Percentiles rank a stretch among this genome's conserved stretches.
These are phyloP conservation scores for Floccularia luteovirens DNA, from an alignment of 768 basidiomycete species.

Conservation along the genomic window DNA sequence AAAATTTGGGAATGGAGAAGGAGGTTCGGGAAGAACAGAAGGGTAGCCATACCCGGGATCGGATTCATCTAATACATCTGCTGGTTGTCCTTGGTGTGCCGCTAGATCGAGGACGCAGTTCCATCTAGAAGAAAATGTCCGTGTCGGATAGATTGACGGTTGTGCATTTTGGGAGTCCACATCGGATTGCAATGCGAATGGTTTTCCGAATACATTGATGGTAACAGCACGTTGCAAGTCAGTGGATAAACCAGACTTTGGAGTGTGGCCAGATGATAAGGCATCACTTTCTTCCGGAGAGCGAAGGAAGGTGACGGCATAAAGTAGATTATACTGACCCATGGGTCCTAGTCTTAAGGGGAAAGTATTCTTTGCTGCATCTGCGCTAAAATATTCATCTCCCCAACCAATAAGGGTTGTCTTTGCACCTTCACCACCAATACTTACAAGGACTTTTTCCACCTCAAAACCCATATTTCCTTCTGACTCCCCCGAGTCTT, in stretches of 20 bases:
- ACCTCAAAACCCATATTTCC: constrained; percentile 67
- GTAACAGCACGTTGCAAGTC: constrained; percentile 72
- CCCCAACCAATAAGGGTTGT: constrained; percentile 47
- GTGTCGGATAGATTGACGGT: constrained; percentile 49
- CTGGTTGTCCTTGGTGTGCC: constrained; percentile 22
- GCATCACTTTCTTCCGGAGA: constrained; percentile 51
- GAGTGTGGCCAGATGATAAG: constrained; percentile 22
- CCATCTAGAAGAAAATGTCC: constrained; percentile 79
- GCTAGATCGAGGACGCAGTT: constrained; percentile 83
- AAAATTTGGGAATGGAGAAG: constrained; percentile 66
- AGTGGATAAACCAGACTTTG: constrained; percentile 10
- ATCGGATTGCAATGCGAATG: constrained; percentile 32
- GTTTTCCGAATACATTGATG: constrained; percentile 73
- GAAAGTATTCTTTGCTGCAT: constrained; percentile 42
- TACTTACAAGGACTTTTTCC: constrained; percentile 65
- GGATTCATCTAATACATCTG: constrained; percentile 21
- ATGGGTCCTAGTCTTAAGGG: constrained; percentile 63
- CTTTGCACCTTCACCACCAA: constrained; percentile 59
- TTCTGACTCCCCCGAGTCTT: constrained; percentile 67
- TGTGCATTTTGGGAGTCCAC: constrained; percentile 1
- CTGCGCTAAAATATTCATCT: constrained; percentile 41
- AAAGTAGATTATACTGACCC: constrained; percentile 86
- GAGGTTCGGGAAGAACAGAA: constrained; percentile 61
- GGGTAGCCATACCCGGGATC: constrained; percentile 23
- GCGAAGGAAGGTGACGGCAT: constrained; percentile 77